Evolutionary conservation across 83 land plant species (phyloP).

Genomic region (Picea abies): DNA sequence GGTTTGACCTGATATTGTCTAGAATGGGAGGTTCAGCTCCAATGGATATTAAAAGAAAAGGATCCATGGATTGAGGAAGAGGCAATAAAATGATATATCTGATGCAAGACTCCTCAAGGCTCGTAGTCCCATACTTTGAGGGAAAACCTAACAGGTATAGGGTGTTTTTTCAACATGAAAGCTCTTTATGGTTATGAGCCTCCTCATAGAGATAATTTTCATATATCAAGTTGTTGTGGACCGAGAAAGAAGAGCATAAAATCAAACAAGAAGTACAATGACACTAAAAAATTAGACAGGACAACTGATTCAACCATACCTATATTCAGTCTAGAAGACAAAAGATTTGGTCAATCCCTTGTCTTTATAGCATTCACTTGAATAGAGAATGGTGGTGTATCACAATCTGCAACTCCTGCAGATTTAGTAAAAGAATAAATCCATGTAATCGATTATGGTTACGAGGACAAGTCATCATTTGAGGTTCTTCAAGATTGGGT

Average conservation of each 20-base stretch:
- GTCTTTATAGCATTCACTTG: constrained; percentile 35
- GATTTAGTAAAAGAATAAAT: constrained; percentile 39
- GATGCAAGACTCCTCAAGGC: no score
- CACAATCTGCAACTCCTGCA: constrained; percentile 29
- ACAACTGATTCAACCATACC: constrained; percentile 31
- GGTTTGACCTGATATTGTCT: no score
- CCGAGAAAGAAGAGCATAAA: background rate
- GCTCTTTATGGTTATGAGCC: constrained; percentile 49
- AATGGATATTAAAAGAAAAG: no score
- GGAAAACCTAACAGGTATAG: constrained; percentile 20
- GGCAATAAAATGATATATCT: no score
- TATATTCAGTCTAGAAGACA: constrained; percentile 41
- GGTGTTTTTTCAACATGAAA: constrained; percentile 38
- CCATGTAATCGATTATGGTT: constrained; percentile 48
- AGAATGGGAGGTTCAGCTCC: no score
- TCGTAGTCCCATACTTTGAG: no score
- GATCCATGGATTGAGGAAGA: no score
- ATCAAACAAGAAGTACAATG: constrained; percentile 26
- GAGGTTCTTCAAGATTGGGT: constrained; percentile 76
- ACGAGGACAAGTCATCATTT: constrained; percentile 60
- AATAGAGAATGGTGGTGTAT: constrained; percentile 36
- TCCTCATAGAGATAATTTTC: constrained; percentile 9
- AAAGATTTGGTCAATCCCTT: constrained; percentile 81
- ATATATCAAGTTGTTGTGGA: constrained; percentile 33
- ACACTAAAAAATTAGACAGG: constrained; percentile 15